A percentile compares a stretch with the other conserved stretches of the same genome.
Evolutionary conservation across 2,329 filamentous ascomycete genomes (phyloP).

Genomic region (Ophiostoma ulmi): DNA sequence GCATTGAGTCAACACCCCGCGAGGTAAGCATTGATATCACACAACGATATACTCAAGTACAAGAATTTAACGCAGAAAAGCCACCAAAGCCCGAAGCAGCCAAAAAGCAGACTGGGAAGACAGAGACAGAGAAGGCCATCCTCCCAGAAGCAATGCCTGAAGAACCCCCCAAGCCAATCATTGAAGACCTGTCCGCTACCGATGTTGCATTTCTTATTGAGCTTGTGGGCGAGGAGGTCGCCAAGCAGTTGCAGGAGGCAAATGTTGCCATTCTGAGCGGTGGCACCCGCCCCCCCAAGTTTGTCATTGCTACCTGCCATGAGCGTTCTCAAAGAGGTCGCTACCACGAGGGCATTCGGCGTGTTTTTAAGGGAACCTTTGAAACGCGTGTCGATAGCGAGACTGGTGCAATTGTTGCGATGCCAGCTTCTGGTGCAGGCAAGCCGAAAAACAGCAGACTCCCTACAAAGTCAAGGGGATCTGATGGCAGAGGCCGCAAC

Average conservation of each 20-base stretch:
- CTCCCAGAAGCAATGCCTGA: background rate
- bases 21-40: background rate
- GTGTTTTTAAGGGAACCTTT: slow-evolving; percentile 71
- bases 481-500: slow-evolving; percentile 24
- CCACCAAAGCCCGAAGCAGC: background rate
- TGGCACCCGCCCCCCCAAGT: slow-evolving; percentile 31
- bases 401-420: slow-evolving; percentile 58
- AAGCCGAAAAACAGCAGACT: slow-evolving; percentile 24
- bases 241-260: slow-evolving; percentile 40
- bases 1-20: slow-evolving; percentile 11
- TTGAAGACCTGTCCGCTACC: slow-evolving; percentile 33
- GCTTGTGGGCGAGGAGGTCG: slow-evolving; percentile 39
- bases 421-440: slow-evolving; percentile 21
- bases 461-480: background rate
- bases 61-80: background rate
- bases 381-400: slow-evolving; percentile 62
- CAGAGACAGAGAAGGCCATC: background rate
- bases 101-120: background rate
- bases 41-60: background rate
- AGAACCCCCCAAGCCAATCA: background rate
- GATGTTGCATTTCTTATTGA: slow-evolving; percentile 37
- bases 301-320: slow-evolving; percentile 40
- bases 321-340: slow-evolving; percentile 44
- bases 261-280: slow-evolving; percentile 37
- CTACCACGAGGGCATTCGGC: slow-evolving; percentile 61